Percentiles rank a stretch among this genome's conserved stretches.
Conservation (phyloP, 2,329 filamentous ascomycete genomes). For the Chaetomium globosum region DNA sequence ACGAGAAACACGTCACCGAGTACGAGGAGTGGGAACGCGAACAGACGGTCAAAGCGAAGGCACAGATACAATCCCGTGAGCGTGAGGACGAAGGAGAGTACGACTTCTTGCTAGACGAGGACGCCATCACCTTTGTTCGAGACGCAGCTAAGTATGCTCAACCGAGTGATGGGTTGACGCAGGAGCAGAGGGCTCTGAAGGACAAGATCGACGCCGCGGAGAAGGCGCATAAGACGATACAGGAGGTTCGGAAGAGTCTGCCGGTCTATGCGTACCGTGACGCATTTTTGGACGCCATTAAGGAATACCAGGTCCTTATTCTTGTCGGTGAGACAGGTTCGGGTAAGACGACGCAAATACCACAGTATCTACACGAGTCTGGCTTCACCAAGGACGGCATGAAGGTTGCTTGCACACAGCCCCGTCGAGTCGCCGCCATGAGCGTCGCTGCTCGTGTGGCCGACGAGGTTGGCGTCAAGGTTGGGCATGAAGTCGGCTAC, state of each 20-base stretch:
- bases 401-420: conserved; percentile 92
- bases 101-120: conserved; percentile 88
- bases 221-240: conserved; percentile 82
- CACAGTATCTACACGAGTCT: conserved; percentile 90
- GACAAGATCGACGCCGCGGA: conserved; percentile 87
- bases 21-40: conserved; percentile 96
- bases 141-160: conserved; percentile 37
- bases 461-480: conserved; percentile 86
- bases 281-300: conserved; percentile 82
- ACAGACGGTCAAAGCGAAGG: conserved; percentile 82
- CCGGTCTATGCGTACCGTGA: conserved; percentile 89
- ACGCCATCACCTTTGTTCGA: conserved; percentile 43
- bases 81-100: conserved; percentile 80
- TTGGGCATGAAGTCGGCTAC: conserved; percentile 93
- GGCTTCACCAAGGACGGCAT: conserved; percentile 82
- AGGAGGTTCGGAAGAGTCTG: conserved; percentile 86
- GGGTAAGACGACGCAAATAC: conserved; percentile 93
- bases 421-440: conserved; percentile 94
- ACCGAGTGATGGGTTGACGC: conserved; percentile 57
- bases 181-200: conserved; percentile 77
- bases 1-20: conserved; percentile 88
- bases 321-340: conserved; percentile 93
- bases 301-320: conserved; percentile 82
- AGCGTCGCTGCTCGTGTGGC: conserved; percentile 94
- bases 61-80: conserved; percentile 76